These are phyloP conservation scores for Diutina ranongensis DNA, from an alignment of 1,139 yeast species.

Conservation along the genomic window DNA sequence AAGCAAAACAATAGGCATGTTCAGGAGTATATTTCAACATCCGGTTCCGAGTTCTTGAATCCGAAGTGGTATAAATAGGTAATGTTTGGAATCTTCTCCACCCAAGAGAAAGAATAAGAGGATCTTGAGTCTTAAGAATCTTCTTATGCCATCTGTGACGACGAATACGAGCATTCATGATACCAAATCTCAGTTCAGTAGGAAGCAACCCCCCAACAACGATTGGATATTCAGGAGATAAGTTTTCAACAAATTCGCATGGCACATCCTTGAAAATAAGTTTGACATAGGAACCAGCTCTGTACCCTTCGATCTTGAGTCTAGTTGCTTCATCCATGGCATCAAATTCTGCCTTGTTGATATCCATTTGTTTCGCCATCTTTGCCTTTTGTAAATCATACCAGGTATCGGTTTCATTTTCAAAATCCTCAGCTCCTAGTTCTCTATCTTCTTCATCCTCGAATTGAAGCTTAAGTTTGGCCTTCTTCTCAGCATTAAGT, in stretches of 20 bases:
- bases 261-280: conserved; percentile 77
- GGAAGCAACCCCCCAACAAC: conserved; percentile 84
- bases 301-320: conserved; percentile 76
- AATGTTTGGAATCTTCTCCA: conserved; percentile 98
- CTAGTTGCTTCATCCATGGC: conserved; percentile 69
- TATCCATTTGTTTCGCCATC: conserved; percentile 91
- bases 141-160: conserved; percentile 99
- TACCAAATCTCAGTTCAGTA: conserved; percentile 89
- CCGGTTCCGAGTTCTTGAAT: conserved; percentile 93
- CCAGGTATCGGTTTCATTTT: conserved; percentile 86
- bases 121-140: conserved; percentile 91
- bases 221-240: conserved; percentile 76
- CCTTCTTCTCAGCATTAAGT: conserved; percentile 80
- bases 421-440: conserved; percentile 62
- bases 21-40: conserved; percentile 98
- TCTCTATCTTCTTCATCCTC: conserved; percentile 85
- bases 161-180: conserved; percentile 85
- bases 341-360: conserved; percentile 71
- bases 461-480: conserved; percentile 74
- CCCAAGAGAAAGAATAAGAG: conserved; percentile 84
- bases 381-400: conserved; percentile 94
- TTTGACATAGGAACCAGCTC: conserved; percentile 91
- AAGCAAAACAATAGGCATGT: conserved; percentile 92
- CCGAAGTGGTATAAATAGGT: conserved; percentile 92
- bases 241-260: conserved; percentile 80